Evolutionary conservation across 2,329 filamentous ascomycete genomes (phyloP), one percentile per base, ranked within the genome.

Genomic region (Cladorrhinum sp.): DNA sequence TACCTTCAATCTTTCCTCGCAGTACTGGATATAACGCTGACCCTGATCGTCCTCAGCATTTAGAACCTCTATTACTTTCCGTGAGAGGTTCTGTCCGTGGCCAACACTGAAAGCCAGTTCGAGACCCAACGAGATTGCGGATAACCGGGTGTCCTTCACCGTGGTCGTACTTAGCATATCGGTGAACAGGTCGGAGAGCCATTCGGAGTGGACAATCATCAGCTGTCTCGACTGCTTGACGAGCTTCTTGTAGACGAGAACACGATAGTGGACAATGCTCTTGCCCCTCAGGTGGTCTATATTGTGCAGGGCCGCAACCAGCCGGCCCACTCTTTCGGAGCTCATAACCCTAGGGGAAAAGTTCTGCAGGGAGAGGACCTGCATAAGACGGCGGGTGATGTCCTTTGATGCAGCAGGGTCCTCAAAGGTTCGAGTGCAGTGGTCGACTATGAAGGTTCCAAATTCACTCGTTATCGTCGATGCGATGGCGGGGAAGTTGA

Each of bases 131-230:
- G 83, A 79, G 54, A 98, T 88, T 2, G 93, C 92, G 49, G 88
- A 84, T 4, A 79, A 78, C 51, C 91, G 85, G 50, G 93, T 89
- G 45, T 96, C 92, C 67, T 88, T 89, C 53, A 92, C 78, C 29
- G 78, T 85, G 3, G 41, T 45, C 16, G 41, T 45, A 73, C 91
- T 92, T 41, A 96, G 81, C 81, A 97, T 87, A 54, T 92, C 91
- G 20, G 86, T 86, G 64, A 98, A 86, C 20, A 96, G 78, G 71
- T 96, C 89, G 55, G 89, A 82, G 53, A 97, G 79, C 93, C 95
- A 99, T 61, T 91, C 82, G 2, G 83, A 79, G 58, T 92, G 86
- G 23, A 81, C 76, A 16, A 87, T 76, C 87, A 99, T 96, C 22
- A 85, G 78, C 18, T 79, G 75, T 55, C 83, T 87, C 3, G 86